Base-by-base conservation (phyloP, 2,329 filamentous ascomycete species). In the Calonectria ilicicola region DNA sequence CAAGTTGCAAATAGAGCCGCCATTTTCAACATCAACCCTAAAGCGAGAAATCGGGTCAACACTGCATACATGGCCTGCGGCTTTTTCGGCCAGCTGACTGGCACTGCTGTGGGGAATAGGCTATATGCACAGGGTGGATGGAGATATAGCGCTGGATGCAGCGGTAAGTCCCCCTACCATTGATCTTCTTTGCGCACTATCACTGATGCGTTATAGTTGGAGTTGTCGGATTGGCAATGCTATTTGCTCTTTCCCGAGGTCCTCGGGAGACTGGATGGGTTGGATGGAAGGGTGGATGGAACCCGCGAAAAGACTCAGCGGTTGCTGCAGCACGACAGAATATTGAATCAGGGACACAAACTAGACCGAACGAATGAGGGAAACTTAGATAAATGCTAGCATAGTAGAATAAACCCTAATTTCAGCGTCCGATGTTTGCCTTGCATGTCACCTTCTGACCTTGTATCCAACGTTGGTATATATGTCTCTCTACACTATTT, bases 1-100 rank as follows among this genome's bases (percentile, higher is more conserved):
- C 93, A 95, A 81, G 93, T 95, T 38, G 93, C 93, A 1, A 95
- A 96, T 77, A 86, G 94, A 0, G 87, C 89, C 0, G 88, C 90
- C 5, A 93, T 97, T 23, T 96, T 94, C 77, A 84, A 86, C 1
- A 91, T 96, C 26, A 92, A 93, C 66, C 91, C 94, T 0, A 92
- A 91, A 72, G 92, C 92, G 0, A 85, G 93, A 5, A 97, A 95
- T 82, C 84, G 94, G 4, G 89, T 96, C 27, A 97, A 97, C 80
- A 95, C 94, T 0, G 93, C 92, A 1, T 97, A 95, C 79, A 97
- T 96, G 94, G 88, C 95, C 0, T 88, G 89, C 9, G 91, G 90
- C 0, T 96, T 96, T 78, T 91, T 89, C 32, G 94, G 94, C 0
- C 94, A 97, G 84, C 77, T 97, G 58, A 92, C 92, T 2, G 94